These are phyloP conservation scores for Babesia bovis DNA, from an alignment of 169 alveolate genomes.

Conservation along the genomic window DNA sequence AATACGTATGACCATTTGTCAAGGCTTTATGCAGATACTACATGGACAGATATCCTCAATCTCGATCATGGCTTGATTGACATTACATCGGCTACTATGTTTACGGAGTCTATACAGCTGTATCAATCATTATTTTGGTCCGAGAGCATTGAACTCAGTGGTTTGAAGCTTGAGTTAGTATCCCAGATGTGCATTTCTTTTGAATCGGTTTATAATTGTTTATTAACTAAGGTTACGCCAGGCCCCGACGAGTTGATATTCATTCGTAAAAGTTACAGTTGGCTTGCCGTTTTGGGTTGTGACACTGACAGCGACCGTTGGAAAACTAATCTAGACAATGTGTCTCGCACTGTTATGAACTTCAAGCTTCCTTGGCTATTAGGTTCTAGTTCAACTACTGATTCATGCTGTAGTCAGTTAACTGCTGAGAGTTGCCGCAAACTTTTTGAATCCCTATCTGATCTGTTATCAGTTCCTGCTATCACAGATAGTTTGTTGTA, in stretches of 20 bases:
- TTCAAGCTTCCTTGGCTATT: constrained; percentile 53
- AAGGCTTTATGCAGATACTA: no score
- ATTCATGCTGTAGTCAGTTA: constrained; percentile 21
- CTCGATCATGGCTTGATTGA: no score
- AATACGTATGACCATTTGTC: no score
- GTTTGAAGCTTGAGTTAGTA: constrained; percentile 61
- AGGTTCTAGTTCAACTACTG: constrained; percentile 53
- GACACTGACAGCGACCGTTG: constrained; percentile 46
- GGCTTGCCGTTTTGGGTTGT: constrained; percentile 62
- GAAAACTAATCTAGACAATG: constrained; percentile 23
- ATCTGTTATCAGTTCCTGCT: constrained; percentile 21
- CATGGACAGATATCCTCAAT: no score
- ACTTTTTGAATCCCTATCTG: constrained; percentile 35
- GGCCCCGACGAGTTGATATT: constrained; percentile 1
- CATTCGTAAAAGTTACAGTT: constrained; percentile 51
- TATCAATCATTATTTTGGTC: constrained; percentile 52
- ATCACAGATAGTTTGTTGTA: constrained; percentile 10
- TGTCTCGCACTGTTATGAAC: constrained; percentile 36
- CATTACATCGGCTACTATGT: constrained; percentile 34
- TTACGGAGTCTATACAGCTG: constrained; percentile 60
- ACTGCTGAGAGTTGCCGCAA: constrained; percentile 30
- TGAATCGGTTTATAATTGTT: constrained; percentile 18
- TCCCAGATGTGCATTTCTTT: constrained; percentile 32
- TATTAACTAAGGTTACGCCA: not conserved
- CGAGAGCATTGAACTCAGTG: constrained; percentile 40